These are phyloP conservation scores for Hyparrhenia diplandra DNA, from an alignment of 176 grass and related monocot species.

Conservation along the genomic window DNA sequence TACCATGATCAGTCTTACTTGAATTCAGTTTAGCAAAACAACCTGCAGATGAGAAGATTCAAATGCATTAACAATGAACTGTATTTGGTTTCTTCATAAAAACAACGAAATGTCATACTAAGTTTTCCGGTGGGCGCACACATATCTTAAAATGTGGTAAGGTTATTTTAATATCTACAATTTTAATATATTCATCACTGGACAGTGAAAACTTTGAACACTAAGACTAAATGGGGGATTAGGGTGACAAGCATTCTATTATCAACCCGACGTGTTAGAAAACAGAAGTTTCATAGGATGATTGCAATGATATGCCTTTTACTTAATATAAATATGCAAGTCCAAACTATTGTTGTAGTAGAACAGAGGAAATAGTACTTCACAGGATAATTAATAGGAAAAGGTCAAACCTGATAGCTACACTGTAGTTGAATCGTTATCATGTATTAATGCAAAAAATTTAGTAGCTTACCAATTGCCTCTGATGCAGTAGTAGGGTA, in stretches of 20 bases:
- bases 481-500: conserved; percentile 63
- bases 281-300: neutral
- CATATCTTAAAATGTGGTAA: neutral
- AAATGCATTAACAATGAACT: conserved; percentile 8
- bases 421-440: too few species aligned
- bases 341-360: neutral
- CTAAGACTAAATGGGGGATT: neutral
- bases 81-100: neutral
- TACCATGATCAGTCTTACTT: conserved; percentile 63
- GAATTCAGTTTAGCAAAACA: conserved; percentile 57
- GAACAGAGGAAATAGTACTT: neutral
- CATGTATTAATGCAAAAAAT: too few species aligned
- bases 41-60: conserved; percentile 52
- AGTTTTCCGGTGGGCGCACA: too few species aligned
- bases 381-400: too few species aligned
- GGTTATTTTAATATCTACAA: neutral
- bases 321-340: neutral
- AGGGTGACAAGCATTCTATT: neutral
- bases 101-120: neutral
- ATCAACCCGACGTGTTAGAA: neutral
- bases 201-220: neutral
- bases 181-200: neutral
- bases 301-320: neutral
- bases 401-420: too few species aligned
- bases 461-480: conserved; percentile 67